Evolutionary conservation across 139 green algal genomes (phyloP).

Genomic region (Choricystis sp.): DNA sequence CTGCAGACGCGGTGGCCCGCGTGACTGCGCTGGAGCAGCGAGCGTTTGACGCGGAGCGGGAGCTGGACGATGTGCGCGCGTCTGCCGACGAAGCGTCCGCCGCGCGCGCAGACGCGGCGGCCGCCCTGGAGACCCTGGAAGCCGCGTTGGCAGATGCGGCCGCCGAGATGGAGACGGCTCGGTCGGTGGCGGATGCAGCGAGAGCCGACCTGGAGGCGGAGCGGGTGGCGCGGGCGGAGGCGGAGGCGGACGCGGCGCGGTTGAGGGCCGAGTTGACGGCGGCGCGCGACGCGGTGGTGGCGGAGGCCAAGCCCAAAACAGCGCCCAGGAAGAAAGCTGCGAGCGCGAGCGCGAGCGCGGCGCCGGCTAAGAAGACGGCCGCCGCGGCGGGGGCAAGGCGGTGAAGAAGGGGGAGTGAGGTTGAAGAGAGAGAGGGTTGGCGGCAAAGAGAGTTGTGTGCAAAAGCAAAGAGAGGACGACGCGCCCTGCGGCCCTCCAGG

Average conservation of each 20-base stretch:
- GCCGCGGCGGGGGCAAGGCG: too few species aligned
- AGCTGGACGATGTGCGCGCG: too few species aligned
- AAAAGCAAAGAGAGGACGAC: background rate
- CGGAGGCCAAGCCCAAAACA: background rate
- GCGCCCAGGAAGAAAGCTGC: too few species aligned
- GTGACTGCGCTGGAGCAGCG: background rate
- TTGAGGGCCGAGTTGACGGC: background rate
- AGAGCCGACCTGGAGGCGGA: background rate
- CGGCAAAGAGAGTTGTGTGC: background rate
- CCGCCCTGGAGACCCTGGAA: background rate
- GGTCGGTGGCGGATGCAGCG: background rate
- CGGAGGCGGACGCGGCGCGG: background rate
- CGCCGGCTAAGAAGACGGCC: background rate
- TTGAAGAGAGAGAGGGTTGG: background rate
- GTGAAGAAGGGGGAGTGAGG: background rate
- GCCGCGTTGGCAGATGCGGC: background rate
- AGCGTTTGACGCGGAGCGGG: background rate
- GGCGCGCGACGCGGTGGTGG: background rate
- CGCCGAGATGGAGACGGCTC: background rate
- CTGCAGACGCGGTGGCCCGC: background rate
- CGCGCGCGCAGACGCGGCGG: background rate
- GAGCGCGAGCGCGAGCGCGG: background rate
- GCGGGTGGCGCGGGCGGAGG: too few species aligned
- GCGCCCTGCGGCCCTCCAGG: background rate
- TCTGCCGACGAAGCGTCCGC: too few species aligned